phyloP scores from a whole-genome alignment of 805 yeast species.

The Deakozyma indianensis region DNA sequence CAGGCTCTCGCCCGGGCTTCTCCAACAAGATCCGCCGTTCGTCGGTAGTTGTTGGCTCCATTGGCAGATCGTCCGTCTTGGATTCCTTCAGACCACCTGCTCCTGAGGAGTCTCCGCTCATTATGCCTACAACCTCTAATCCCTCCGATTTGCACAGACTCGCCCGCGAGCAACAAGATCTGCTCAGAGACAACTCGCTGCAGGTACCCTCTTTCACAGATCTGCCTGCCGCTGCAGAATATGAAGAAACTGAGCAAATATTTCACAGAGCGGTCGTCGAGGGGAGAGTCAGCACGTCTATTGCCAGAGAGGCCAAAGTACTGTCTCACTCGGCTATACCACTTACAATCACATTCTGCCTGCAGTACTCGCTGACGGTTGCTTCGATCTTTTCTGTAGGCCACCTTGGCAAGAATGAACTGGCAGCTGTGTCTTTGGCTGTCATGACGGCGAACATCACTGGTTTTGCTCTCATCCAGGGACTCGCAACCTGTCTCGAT shows the following conservation, averaged over 20 bases:
- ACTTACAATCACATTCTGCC: constrained; percentile 50
- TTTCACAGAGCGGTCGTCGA: constrained; percentile 19
- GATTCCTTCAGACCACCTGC: constrained; percentile 9
- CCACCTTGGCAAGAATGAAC: constrained; percentile 64
- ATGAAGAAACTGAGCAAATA: constrained; percentile 12
- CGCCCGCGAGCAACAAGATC: constrained; percentile 17
- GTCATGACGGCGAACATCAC: constrained; percentile 76
- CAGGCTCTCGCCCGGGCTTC: constrained; percentile 5
- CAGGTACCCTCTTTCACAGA: constrained; percentile 2
- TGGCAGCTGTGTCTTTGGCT: constrained; percentile 74
- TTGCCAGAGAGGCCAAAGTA: constrained; percentile 15
- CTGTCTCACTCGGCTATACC: constrained; percentile 29
- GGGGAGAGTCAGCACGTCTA: constrained; percentile 17
- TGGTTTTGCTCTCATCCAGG: constrained; percentile 62
- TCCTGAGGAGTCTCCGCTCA: constrained; percentile 15
- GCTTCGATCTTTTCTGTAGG: constrained; percentile 74
- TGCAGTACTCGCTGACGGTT: constrained; percentile 59
- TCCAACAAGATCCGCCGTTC: constrained; percentile 9
- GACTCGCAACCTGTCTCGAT: constrained; percentile 69
- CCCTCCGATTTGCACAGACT: constrained; percentile 3
- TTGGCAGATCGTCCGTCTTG: constrained; percentile 15
- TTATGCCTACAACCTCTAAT: neutral
- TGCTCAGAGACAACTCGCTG: constrained; percentile 14
- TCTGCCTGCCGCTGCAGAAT: constrained; percentile 7
- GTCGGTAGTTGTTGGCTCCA: constrained; percentile 14